A percentile compares a stretch with the other conserved stretches of the same genome.
Conservation (phyloP, 2,329 filamentous ascomycete species). For the Nemania sp. region DNA sequence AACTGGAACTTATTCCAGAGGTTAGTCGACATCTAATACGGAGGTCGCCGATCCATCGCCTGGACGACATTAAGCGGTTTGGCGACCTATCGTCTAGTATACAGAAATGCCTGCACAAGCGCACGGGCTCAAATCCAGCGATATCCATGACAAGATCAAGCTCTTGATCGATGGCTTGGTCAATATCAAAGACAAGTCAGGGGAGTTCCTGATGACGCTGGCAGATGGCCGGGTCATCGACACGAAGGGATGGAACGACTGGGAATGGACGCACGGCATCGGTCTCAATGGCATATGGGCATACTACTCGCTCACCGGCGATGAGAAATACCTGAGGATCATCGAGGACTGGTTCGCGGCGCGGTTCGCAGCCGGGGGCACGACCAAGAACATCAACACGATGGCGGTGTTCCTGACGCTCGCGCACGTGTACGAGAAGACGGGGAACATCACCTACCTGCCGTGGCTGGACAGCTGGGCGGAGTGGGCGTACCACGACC, state of each 20-base stretch:
- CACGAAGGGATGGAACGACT: constrained; percentile 82
- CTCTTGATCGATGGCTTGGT: constrained; percentile 73
- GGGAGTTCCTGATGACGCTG: constrained; percentile 72
- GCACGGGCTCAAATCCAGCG: constrained; percentile 50
- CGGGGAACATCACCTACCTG: constrained; percentile 67
- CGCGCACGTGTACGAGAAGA: constrained; percentile 77
- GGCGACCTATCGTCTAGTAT: neutral
- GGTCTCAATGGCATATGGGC: constrained; percentile 82
- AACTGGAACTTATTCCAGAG: neutral
- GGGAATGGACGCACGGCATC: constrained; percentile 83
- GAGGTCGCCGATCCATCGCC: neutral
- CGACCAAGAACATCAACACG: constrained; percentile 85
- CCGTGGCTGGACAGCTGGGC: constrained; percentile 82
- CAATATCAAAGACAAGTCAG: constrained; percentile 75
- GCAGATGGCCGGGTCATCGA: constrained; percentile 76
- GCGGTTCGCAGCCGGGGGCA: constrained; percentile 70
- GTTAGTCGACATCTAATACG: neutral
- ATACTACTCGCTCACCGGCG: constrained; percentile 74
- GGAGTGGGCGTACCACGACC: constrained; percentile 79
- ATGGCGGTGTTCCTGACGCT: constrained; percentile 79
- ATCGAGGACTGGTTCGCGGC: constrained; percentile 75
- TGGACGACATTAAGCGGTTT: neutral
- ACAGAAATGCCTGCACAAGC: constrained; percentile 46
- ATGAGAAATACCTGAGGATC: constrained; percentile 60
- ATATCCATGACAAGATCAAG: constrained; percentile 60